Base-by-base conservation (phyloP, 768 basidiomycete species). In the Hericium coralloides region DNA sequence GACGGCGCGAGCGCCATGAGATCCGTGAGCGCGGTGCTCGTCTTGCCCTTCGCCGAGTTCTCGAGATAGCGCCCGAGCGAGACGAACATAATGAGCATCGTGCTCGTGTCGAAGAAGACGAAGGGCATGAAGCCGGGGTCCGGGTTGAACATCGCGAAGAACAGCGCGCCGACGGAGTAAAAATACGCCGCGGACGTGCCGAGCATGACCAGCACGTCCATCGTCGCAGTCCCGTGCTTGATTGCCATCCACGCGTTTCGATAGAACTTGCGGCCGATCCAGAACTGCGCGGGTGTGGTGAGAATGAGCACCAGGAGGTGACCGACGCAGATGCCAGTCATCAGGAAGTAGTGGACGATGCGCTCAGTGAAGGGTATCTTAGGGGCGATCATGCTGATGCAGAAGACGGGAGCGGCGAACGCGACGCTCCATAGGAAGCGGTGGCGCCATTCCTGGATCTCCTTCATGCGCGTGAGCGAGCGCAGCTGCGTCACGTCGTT, bases 31-130 rank as follows among this genome's bases (percentile, higher is more conserved):
- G 97, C 97, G 1, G 94, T 94, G 45, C 92, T 94, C 2, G 97
- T 98, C 72, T 90, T 91, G 31, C 97, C 95, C 71, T 98, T 98
- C 49, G 97, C 97, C 56, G 86, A 82, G 72, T 98, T 98, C 74
- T 98, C 97, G 51, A 98, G 80, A 72, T 87, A 97, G 23, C 97
- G 85, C 4, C 97, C 97, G 14, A 98, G 81, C 2, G 92, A 95
- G 64, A 98, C 89, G 69, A 99, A 98, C 74, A 87, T 90, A 79
- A 99, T 87, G 59, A 99, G 76, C 97, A 98, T 98, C 18, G 97
- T 97, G 66, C 92, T 97, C 1, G 97, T 98, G 73, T 99, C 97
- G 74, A 98, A 98, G 73, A 98, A 98, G 48, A 93, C 80, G 68
- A 87, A 81, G 2, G 97, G 95, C 18, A 82, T 85, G 67, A 79